Evolutionary conservation across 2,329 filamentous ascomycete genomes (phyloP).

Genomic region (Epichloe coenophiala): DNA sequence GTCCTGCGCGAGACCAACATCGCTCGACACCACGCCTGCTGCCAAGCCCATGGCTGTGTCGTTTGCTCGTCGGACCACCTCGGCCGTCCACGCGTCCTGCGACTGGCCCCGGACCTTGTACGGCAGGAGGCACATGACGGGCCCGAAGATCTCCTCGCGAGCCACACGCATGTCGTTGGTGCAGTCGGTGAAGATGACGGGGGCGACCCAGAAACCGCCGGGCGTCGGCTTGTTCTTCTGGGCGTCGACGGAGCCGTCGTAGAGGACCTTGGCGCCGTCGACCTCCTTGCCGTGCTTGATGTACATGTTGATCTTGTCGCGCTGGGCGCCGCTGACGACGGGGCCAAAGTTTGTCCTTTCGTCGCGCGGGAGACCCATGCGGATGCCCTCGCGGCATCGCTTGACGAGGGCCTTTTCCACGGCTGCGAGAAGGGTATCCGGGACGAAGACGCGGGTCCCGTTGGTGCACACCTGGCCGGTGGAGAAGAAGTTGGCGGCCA

Average conservation of each 20-base stretch:
- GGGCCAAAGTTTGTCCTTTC: conserved; percentile 70
- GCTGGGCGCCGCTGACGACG: conserved; percentile 60
- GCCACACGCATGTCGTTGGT: conserved; percentile 70
- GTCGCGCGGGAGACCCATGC: conserved; percentile 61
- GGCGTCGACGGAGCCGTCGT: conserved; percentile 50
- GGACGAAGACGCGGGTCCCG: conserved; percentile 78
- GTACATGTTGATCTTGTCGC: conserved; percentile 65
- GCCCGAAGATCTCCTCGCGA: conserved; percentile 77
- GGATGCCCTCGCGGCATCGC: conserved; percentile 48
- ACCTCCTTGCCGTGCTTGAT: conserved; percentile 60
- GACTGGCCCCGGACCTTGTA: conserved; percentile 40
- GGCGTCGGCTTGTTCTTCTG: conserved; percentile 35
- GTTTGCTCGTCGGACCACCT: conserved; percentile 62
- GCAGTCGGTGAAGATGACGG: conserved; percentile 79
- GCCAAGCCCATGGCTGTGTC: conserved; percentile 65
- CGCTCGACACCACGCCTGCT: conserved; percentile 68
- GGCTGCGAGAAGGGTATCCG: conserved; percentile 43
- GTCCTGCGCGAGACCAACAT: conserved; percentile 60
- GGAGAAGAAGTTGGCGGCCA: conserved; percentile 91
- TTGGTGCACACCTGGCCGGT: conserved; percentile 90
- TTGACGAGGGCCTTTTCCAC: conserved; percentile 55
- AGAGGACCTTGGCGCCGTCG: conserved; percentile 62
- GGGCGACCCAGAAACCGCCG: conserved; percentile 70
- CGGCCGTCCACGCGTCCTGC: conserved; percentile 37
- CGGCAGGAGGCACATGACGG: conserved; percentile 68